These are phyloP conservation scores for Aspergillus bertholletiae DNA, from an alignment of 495 filamentous ascomycete genomes.

Conservation along the genomic window DNA sequence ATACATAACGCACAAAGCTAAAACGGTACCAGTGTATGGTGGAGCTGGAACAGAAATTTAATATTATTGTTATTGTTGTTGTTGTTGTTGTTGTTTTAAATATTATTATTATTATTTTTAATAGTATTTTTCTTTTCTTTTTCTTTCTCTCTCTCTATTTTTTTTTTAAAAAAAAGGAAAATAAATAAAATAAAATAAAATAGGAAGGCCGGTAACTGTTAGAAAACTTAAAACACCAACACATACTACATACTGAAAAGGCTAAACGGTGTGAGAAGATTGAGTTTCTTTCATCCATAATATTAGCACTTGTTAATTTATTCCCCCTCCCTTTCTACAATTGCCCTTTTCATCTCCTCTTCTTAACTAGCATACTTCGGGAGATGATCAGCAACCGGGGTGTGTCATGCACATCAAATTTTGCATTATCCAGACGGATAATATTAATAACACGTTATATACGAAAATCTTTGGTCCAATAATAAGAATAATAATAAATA, in stretches of 20 bases:
- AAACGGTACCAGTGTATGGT: neutral
- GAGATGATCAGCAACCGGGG: slow-evolving; percentile 18
- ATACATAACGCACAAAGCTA: neutral
- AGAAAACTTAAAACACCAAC: too few relatives aligned
- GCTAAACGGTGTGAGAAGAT: too few relatives aligned
- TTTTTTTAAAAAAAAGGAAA: too few relatives aligned
- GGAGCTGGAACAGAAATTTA: neutral
- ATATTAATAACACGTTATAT: slow-evolving; percentile 7
- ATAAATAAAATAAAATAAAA: too few relatives aligned
- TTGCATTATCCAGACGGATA: neutral
- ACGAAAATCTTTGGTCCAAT: neutral
- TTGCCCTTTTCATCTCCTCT: slow-evolving; percentile 1
- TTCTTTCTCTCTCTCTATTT: too few relatives aligned
- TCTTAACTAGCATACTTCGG: slow-evolving; percentile 14
- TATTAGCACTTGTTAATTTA: too few relatives aligned
- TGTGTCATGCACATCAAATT: slow-evolving; percentile 17
- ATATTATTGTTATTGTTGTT: slow-evolving; percentile 3
- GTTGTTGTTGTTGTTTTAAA: slow-evolving; percentile 1
- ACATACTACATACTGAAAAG: too few relatives aligned
- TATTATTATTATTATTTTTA: slow-evolving; percentile 1
- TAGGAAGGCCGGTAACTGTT: too few relatives aligned
- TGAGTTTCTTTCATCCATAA: too few relatives aligned
- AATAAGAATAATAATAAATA: too few relatives aligned
- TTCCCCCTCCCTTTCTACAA: too few relatives aligned
- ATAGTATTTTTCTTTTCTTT: too few relatives aligned